Percentiles rank a stretch among this genome's conserved stretches.
Evolutionary conservation across 2,329 filamentous ascomycete species (phyloP).

Genomic region (Knufia fluminis): DNA sequence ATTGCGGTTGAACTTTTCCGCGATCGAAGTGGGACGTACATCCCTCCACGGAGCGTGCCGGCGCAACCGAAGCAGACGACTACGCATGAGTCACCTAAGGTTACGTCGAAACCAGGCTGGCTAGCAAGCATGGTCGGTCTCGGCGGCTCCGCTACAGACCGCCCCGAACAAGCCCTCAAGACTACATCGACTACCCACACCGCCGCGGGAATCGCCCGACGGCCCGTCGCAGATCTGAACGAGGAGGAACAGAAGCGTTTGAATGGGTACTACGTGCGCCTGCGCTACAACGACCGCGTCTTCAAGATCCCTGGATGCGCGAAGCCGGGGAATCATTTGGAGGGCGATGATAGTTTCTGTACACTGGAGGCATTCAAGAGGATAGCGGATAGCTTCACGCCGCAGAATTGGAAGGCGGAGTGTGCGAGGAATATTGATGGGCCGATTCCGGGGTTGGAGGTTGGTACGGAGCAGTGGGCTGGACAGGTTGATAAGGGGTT

Average conservation of each 20-base stretch:
- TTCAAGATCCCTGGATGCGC: slow-evolving; percentile 77
- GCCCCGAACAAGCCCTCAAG: slow-evolving; percentile 18
- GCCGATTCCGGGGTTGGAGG: slow-evolving; percentile 6
- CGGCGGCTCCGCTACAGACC: slow-evolving; percentile 25
- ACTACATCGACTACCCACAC: slow-evolving; percentile 21
- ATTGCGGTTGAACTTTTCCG: slow-evolving; percentile 85
- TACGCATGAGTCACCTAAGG: not conserved
- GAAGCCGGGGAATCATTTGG: slow-evolving; percentile 66
- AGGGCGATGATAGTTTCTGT: slow-evolving; percentile 81
- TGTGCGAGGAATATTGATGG: slow-evolving; percentile 50
- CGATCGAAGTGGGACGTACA: slow-evolving; percentile 30
- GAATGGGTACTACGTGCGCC: slow-evolving; percentile 72
- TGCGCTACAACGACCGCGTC: slow-evolving; percentile 82
- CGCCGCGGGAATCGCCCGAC: slow-evolving; percentile 49
- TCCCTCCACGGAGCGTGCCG: slow-evolving; percentile 25
- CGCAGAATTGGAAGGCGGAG: slow-evolving; percentile 62
- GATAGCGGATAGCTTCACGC: slow-evolving; percentile 84
- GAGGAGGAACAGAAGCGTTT: slow-evolving; percentile 51
- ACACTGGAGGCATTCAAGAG: slow-evolving; percentile 86
- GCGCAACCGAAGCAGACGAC: slow-evolving; percentile 26
- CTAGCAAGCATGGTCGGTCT: slow-evolving; percentile 22
- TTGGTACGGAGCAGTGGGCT: slow-evolving; percentile 13
- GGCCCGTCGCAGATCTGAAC: slow-evolving; percentile 47
- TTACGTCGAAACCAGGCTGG: slow-evolving; percentile 15
- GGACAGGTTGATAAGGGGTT: slow-evolving; percentile 19